Evolutionary conservation across 495 filamentous ascomycete genomes (phyloP), one percentile per base, ranked within the genome.

Genomic region (Penicillium lividum): DNA sequence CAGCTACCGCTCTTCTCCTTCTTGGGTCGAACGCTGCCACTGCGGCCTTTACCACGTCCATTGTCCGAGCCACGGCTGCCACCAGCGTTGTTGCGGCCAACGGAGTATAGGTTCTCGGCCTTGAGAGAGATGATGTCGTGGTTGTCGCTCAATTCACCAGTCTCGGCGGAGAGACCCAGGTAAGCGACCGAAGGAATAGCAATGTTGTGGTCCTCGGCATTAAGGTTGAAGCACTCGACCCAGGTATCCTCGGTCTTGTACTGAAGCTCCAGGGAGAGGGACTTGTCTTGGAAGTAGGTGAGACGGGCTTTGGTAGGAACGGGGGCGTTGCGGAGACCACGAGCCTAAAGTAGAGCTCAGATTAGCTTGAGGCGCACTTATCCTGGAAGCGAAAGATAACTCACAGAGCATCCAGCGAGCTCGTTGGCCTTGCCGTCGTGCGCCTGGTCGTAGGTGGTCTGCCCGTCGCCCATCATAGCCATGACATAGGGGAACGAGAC

Each of bases 261-360:
- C 74, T 93, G 89, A 47, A 99, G 79, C 61, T 97, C 93, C 59
- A 98, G 84, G 61, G 89, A 91, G 61, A 98, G 78, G 53, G 87
- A 89, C 71, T 93, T 90, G 74, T 99, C 95, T 74, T 96, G 91
- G 80, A 97, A 97, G 81, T 98, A 98, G 40, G 92, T 97, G 59
- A 99, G 77, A 57, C 84, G 86, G 53, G 91, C 83, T 72, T 93
- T 95, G 43, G 94, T 97, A 29, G 92, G 87, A 48, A 91, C 71
- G 43, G 80, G 80, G 47, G 87, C 84, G 58, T 87, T 86, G 48
- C 95, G 86, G 54, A 99, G 86, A 61, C 95, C 94, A 59, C 95
- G 85, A 53, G 93, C 92, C 84, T 87, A 22, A 29, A 38, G 56
- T 3, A 31, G 15, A 51, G 3, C 63, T 38, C 60, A 49, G 54